Conservation (phyloP, 371 early-diverging fungal species). For the Rhizomucor pusillus region DNA sequence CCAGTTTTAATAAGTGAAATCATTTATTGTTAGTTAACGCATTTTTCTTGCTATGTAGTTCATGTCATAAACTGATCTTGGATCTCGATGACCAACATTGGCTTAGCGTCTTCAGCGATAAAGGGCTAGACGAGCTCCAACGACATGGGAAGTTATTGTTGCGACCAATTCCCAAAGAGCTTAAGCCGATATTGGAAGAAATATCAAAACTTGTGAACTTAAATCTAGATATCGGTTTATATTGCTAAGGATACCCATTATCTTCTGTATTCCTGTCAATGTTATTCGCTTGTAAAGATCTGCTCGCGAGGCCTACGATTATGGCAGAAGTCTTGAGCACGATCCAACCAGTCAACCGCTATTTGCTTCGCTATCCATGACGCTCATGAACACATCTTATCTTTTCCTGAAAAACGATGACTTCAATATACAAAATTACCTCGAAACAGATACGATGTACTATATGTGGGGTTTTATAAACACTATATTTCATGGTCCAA, state of each 20-base stretch:
- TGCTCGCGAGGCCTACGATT: background rate
- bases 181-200: background rate
- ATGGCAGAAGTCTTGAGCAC: background rate
- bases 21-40: too few relatives aligned
- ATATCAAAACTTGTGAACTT: background rate
- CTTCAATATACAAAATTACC: background rate
- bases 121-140: background rate
- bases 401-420: background rate
- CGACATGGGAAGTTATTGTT: constrained; percentile 1
- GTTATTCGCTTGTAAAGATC: background rate
- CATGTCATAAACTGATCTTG: constrained; percentile 1
- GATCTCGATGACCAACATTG: constrained; percentile 7
- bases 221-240: background rate
- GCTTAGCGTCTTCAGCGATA: background rate
- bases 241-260: background rate
- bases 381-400: background rate
- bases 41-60: too few relatives aligned
- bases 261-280: background rate
- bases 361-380: background rate
- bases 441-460: constrained; percentile 4
- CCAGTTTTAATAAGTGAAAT: background rate
- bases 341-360: background rate
- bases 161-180: background rate
- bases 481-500: background rate
- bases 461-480: constrained; percentile 3